A percentile compares a stretch with the other conserved stretches of the same genome.
Evolutionary conservation across 768 basidiomycete genomes (phyloP).

Genomic region (Pleurotus citrinopileatus): DNA sequence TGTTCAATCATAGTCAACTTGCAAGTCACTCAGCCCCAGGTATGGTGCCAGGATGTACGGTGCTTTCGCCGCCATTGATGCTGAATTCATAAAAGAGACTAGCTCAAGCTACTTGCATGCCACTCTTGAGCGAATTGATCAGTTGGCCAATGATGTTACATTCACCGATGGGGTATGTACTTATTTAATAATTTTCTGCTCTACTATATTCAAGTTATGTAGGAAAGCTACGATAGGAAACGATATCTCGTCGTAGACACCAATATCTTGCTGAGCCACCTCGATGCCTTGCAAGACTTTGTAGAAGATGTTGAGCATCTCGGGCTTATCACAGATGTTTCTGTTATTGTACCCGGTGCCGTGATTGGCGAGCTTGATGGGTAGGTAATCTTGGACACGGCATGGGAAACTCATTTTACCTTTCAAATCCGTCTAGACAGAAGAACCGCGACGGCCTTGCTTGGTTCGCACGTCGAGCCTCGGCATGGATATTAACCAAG

Average conservation of each 20-base stretch:
- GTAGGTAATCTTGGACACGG: conserved; percentile 29
- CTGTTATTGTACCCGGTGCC: conserved; percentile 68
- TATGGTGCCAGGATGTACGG: not conserved
- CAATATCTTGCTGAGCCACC: conserved; percentile 69
- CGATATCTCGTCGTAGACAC: conserved; percentile 71
- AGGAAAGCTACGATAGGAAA: conserved; percentile 28
- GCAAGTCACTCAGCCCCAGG: not conserved
- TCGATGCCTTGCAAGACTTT: conserved; percentile 63
- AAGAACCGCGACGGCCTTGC: conserved; percentile 45
- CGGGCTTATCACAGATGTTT: conserved; percentile 40
- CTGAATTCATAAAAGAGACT: not conserved
- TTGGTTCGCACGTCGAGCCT: conserved; percentile 69
- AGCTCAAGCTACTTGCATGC: conserved; percentile 24
- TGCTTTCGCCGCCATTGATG: not conserved
- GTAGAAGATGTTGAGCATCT: conserved; percentile 52
- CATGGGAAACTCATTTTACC: not conserved
- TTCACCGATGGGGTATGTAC: conserved; percentile 68
- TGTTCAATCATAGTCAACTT: not conserved
- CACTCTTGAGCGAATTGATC: conserved; percentile 50
- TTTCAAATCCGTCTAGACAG: conserved; percentile 30
- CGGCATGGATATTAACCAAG: conserved; percentile 63
- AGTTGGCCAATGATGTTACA: conserved; percentile 55
- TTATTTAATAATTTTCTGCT: conserved; percentile 6
- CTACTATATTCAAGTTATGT: not conserved
- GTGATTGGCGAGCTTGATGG: conserved; percentile 79